Evolutionary conservation across 331 rosid genomes (phyloP).

Genomic region (Erythrophleum ivorense): DNA sequence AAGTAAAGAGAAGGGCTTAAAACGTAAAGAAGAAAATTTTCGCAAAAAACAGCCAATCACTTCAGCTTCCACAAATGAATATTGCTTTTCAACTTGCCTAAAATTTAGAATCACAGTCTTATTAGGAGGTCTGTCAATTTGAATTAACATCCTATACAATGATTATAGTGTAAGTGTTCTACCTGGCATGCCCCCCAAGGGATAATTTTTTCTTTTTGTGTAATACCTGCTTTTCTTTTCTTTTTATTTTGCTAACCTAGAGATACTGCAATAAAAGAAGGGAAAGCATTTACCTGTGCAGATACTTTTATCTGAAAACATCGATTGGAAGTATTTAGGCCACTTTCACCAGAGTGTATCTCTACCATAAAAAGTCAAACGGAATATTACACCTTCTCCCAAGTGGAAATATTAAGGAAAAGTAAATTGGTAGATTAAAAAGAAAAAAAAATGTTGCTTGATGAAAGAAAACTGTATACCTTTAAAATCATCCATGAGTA

Average conservation of each 20-base stretch:
- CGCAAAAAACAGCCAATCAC: neutral
- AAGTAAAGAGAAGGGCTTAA: neutral
- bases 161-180: neutral
- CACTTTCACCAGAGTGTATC: slow-evolving; percentile 96
- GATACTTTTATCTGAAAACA: slow-evolving; percentile 79
- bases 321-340: slow-evolving; percentile 72
- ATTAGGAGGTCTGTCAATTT: neutral
- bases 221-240: neutral
- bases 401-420: neutral
- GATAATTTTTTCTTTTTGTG: neutral
- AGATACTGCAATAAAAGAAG: slow-evolving; percentile 21
- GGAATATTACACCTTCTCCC: slow-evolving; percentile 28
- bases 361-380: slow-evolving; percentile 55
- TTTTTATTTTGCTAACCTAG: neutral
- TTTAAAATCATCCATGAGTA: slow-evolving; percentile 95
- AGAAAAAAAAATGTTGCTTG: neutral
- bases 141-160: neutral
- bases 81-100: neutral
- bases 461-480: slow-evolving; percentile 50
- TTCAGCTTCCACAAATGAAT: neutral
- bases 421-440: neutral
- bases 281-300: slow-evolving; percentile 63
- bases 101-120: neutral
- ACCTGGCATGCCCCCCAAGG: neutral
- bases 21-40: neutral